Base-by-base conservation (phyloP, 2,329 filamentous ascomycete genomes). In the Passalora sequoiae region DNA sequence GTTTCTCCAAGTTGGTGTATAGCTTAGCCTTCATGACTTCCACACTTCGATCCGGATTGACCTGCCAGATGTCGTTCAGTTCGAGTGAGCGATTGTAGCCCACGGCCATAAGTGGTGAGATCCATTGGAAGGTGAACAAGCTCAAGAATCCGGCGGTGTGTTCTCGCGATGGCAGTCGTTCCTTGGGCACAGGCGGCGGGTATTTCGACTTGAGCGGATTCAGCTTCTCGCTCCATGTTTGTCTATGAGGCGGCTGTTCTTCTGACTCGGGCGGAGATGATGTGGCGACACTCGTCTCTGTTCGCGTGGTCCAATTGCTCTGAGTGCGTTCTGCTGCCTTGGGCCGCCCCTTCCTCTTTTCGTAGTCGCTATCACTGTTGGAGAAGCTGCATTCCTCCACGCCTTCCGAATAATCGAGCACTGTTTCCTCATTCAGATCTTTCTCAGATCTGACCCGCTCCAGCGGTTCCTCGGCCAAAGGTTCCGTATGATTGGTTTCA, bases 11-110 rank as follows among this genome's bases (percentile, higher is more conserved):
- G 0, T 84, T 78, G 4, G 70, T 72, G 47, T 81, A 75, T 33
- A 94, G 69, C 53, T 75, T 83, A 6, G 68, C 65, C 6, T 85
- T 81, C 64, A 95, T 71, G 8, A 80, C 70, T 50, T 86, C 80
- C 32, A 87, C 81, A 12, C 80, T 77, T 47, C 92, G 77, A 47
- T 85, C 70, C 0, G 89, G 89, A 51, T 96, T 96, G 55, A 97
- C 85, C 1, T 74, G 70, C 84, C 89, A 97, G 44, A 98, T 80
- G 63, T 98, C 92, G 54, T 85, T 86, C 43, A 82, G 69, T 59
- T 95, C 84, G 2, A 98, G 75, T 2, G 82, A 80, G 10, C 92
- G 82, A 60, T 87, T 82, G 66, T 96, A 97, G 25, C 92, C 92
- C 28, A 81, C 78, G 51, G 68, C 74, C 89, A 97, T 97, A 43